A percentile compares a stretch with the other conserved stretches of the same genome.
phyloP scores from a whole-genome alignment of 2,329 filamentous ascomycete genomes.

The Coniosporium tulheliwenetii region DNA sequence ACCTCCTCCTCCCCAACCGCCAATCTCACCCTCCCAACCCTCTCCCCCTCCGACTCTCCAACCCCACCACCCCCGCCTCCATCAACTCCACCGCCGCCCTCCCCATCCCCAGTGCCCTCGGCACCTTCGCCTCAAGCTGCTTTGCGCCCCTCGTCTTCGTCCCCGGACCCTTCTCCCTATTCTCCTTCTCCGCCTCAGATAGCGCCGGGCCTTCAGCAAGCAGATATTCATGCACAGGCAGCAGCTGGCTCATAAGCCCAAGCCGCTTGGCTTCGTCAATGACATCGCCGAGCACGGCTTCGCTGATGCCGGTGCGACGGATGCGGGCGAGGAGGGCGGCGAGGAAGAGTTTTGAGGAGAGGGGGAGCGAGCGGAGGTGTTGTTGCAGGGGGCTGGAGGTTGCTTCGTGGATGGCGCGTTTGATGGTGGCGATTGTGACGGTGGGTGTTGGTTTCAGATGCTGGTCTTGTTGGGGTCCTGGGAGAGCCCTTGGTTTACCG shows the following conservation, averaged over 20 bases:
- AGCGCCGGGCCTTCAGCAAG: constrained; percentile 20
- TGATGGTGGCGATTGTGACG: constrained; percentile 87
- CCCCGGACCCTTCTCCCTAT: constrained; percentile 7
- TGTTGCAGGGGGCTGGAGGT: constrained; percentile 86
- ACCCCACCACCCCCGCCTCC: constrained; percentile 71
- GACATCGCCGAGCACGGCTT: constrained; percentile 79
- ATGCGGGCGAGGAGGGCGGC: constrained; percentile 66
- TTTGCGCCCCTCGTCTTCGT: constrained; percentile 15
- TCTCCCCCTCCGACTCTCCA: constrained; percentile 65
- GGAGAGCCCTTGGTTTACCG: constrained; percentile 12
- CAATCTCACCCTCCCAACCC: constrained; percentile 74
- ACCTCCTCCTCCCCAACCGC: constrained; percentile 85
- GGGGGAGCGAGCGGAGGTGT: constrained; percentile 66
- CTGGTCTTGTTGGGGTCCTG: constrained; percentile 40
- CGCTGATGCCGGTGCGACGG: constrained; percentile 68
- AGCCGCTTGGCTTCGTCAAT: constrained; percentile 70
- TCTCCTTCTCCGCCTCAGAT: no score
- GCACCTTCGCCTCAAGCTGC: constrained; percentile 16
- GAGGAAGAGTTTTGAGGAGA: constrained; percentile 73
- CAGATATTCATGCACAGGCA: constrained; percentile 46
- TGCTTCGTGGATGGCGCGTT: constrained; percentile 86
- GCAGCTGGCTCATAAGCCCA: constrained; percentile 43
- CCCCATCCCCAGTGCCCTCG: constrained; percentile 45
- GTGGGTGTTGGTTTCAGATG: constrained; percentile 23
- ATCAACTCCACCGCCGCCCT: constrained; percentile 67